These are phyloP conservation scores for Syncephalastrum racemosum DNA, from an alignment of 371 early-diverging fungal genomes.

Conservation along the genomic window DNA sequence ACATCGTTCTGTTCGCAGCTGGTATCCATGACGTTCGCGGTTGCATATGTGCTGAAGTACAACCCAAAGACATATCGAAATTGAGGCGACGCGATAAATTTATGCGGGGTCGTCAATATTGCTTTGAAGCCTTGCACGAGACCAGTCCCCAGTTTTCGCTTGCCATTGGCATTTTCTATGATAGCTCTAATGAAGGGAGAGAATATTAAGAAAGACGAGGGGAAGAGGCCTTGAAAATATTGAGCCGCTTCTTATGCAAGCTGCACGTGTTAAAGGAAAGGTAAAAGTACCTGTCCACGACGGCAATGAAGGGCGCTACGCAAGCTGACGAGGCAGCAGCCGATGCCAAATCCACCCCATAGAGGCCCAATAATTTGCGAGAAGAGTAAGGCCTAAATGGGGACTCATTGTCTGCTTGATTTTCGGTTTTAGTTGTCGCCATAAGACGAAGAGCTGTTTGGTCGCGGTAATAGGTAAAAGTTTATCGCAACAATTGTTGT, in stretches of 20 bases:
- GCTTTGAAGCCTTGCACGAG: conserved; percentile 40
- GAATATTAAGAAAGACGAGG: background rate
- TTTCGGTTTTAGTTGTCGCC: too few species aligned
- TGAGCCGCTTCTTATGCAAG: background rate
- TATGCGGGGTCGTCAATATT: conserved; percentile 42
- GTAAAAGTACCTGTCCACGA: conserved; percentile 56
- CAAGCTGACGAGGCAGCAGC: conserved; percentile 45
- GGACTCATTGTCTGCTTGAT: too few species aligned
- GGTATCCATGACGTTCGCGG: conserved; percentile 60
- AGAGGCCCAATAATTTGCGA: conserved; percentile 16
- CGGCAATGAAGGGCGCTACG: conserved; percentile 63
- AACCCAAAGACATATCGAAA: conserved; percentile 55
- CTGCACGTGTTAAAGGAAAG: background rate
- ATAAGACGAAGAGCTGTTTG: too few species aligned
- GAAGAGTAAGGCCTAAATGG: background rate
- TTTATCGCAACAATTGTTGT: too few species aligned
- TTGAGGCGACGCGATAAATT: conserved; percentile 45
- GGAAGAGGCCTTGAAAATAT: background rate
- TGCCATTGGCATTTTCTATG: conserved; percentile 63
- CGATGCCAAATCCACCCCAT: conserved; percentile 44
- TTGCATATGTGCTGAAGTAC: conserved; percentile 58
- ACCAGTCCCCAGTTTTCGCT: conserved; percentile 41
- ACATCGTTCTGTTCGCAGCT: conserved; percentile 40
- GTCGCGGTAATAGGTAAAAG: too few species aligned
- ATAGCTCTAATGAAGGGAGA: conserved; percentile 42